Conservation (phyloP, 306 rosid genomes). For the Quercus rubra region DNA sequence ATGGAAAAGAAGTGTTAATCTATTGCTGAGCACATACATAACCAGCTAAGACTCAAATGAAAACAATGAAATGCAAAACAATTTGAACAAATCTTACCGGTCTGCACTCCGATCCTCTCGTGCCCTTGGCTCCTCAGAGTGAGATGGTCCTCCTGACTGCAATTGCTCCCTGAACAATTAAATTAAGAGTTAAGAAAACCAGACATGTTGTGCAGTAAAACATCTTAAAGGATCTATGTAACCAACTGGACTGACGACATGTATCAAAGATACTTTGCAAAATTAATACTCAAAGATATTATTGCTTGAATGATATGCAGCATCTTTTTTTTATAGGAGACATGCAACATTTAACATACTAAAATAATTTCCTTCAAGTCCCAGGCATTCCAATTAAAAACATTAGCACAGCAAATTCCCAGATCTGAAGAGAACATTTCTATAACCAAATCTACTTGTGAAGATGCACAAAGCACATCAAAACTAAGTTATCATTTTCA, state of each 20-base stretch:
- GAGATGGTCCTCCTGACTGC: constrained; percentile 71
- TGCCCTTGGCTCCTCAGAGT: constrained; percentile 89
- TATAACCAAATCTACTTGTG: background rate
- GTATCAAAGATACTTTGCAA: background rate
- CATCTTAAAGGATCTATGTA: background rate
- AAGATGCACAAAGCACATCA: background rate
- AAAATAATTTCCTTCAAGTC: background rate
- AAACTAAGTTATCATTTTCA: background rate
- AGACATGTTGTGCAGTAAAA: background rate
- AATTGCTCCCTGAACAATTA: constrained; percentile 72
- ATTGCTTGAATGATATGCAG: background rate
- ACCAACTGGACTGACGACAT: background rate
- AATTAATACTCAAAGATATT: background rate
- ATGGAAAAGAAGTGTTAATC: background rate
- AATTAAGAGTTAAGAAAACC: constrained; percentile 10
- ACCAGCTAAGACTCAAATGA: background rate
- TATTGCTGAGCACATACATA: background rate
- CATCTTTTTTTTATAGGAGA: too few relatives aligned
- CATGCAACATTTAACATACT: background rate
- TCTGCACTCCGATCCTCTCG: constrained; percentile 81
- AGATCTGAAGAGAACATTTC: background rate
- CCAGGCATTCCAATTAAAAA: background rate
- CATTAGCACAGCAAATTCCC: background rate
- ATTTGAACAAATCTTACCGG: constrained; percentile 46
- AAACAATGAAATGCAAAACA: background rate